phyloP scores from a whole-genome alignment of 2,329 filamentous ascomycete species.

The Aspergillus luchuensis region DNA sequence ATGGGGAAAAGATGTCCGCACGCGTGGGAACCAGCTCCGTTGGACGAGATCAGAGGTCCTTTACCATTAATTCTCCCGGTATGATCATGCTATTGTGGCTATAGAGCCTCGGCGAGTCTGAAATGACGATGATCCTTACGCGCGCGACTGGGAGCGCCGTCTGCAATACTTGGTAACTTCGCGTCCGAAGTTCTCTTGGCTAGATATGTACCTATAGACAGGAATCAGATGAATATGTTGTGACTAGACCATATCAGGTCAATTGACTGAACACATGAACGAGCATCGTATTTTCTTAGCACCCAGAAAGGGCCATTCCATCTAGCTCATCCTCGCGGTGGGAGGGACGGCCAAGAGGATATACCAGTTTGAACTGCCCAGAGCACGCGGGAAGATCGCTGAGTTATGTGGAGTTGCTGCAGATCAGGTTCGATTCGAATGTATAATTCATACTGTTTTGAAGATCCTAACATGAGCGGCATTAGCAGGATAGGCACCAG shows the following conservation, averaged over 20 bases:
- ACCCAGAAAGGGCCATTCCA: neutral
- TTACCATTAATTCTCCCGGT: neutral
- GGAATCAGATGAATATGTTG: neutral
- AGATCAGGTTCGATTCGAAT: slow-evolving; percentile 52
- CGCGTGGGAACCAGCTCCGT: neutral
- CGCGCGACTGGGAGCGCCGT: no score
- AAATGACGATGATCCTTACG: no score
- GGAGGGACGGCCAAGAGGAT: neutral
- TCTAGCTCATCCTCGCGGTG: neutral
- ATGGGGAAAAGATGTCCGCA: neutral
- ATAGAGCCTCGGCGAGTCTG: no score
- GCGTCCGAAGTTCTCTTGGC: no score
- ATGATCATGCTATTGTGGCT: no score
- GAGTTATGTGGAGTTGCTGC: slow-evolving; percentile 34
- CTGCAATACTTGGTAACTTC: no score
- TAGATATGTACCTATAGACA: no score
- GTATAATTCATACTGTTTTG: no score
- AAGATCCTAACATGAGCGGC: no score
- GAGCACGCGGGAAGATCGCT: neutral
- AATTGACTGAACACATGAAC: neutral
- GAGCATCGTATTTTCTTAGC: neutral
- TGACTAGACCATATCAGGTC: neutral
- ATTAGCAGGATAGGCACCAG: no score
- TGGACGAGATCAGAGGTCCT: neutral
- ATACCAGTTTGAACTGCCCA: neutral